These are phyloP conservation scores for Raffaelea deltoideospora DNA, from an alignment of 2,329 filamentous ascomycete species.

Conservation along the genomic window DNA sequence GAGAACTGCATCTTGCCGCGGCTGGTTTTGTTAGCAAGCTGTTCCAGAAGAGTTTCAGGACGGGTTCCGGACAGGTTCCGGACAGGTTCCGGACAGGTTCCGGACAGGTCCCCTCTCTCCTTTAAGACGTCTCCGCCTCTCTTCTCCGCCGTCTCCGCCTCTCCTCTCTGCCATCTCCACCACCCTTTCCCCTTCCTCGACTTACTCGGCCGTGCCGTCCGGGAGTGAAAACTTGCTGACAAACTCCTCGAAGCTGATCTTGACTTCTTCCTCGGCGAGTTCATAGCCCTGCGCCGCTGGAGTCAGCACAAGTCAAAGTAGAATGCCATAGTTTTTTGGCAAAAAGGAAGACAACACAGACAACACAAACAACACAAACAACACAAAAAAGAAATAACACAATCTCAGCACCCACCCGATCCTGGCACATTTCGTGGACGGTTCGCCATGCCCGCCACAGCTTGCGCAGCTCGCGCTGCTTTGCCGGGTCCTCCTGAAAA, in stretches of 20 bases:
- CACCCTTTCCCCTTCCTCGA: not conserved
- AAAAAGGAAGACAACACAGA: too few species aligned
- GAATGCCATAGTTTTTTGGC: too few species aligned
- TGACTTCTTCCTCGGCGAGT: constrained; percentile 75
- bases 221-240: constrained; percentile 53
- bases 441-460: constrained; percentile 93
- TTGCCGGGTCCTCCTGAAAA: constrained; percentile 18
- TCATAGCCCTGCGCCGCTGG: constrained; percentile 67
- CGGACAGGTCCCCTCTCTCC: too few species aligned
- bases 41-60: too few species aligned
- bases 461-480: constrained; percentile 41
- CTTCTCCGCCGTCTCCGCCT: too few species aligned
- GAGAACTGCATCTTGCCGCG: constrained; percentile 77
- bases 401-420: constrained; percentile 49
- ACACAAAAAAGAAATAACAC: not conserved
- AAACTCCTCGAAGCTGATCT: constrained; percentile 75
- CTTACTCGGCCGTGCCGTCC: constrained; percentile 65
- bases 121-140: too few species aligned
- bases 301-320: too few species aligned
- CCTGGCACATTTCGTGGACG: constrained; percentile 84
- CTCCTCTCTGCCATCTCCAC: too few species aligned
- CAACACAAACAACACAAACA: not conserved
- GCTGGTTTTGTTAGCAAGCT: constrained; percentile 27
- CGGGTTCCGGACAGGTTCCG: too few species aligned
- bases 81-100: too few species aligned